Conservation (phyloP, 768 basidiomycete genomes). For the Collybia mongolica region DNA sequence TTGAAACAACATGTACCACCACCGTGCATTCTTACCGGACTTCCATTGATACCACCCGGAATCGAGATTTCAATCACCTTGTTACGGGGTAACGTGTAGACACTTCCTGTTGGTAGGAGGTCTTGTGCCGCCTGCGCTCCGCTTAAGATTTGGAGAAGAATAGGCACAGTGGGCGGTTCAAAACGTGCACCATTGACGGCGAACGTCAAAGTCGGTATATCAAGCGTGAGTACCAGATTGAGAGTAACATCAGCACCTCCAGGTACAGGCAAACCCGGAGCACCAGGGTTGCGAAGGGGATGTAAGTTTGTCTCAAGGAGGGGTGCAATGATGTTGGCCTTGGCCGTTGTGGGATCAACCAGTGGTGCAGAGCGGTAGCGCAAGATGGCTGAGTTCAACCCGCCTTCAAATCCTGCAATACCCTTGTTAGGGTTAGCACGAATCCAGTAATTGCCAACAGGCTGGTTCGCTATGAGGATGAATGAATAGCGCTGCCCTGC, state of each 20-base stretch:
- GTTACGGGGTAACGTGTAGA: constrained; percentile 31
- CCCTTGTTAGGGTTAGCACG: constrained; percentile 14
- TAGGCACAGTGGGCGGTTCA: constrained; percentile 32
- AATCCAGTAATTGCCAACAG: constrained; percentile 42
- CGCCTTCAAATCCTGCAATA: constrained; percentile 19
- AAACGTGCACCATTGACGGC: constrained; percentile 25
- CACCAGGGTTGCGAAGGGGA: constrained; percentile 16
- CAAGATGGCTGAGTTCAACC: constrained; percentile 42
- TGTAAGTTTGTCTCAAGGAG: constrained; percentile 11
- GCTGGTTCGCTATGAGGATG: constrained; percentile 34
- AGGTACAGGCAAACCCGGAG: constrained; percentile 30
- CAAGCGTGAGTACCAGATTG: constrained; percentile 13
- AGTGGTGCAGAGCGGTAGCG: constrained; percentile 24
- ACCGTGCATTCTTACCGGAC: constrained; percentile 1
- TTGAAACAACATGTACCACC: not conserved
- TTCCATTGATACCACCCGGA: constrained; percentile 18
- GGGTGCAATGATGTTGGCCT: constrained; percentile 3
- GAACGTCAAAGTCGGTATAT: constrained; percentile 17
- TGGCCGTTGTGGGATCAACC: constrained; percentile 29
- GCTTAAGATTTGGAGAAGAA: constrained; percentile 39
- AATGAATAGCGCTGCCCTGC: constrained; percentile 44
- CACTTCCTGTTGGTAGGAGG: constrained; percentile 23
- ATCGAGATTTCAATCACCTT: constrained; percentile 34
- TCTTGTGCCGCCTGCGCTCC: constrained; percentile 30
- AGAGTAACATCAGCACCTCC: constrained; percentile 27